Base-by-base conservation (phyloP, 306 rosid genomes). In the Trifolium repens region DNA sequence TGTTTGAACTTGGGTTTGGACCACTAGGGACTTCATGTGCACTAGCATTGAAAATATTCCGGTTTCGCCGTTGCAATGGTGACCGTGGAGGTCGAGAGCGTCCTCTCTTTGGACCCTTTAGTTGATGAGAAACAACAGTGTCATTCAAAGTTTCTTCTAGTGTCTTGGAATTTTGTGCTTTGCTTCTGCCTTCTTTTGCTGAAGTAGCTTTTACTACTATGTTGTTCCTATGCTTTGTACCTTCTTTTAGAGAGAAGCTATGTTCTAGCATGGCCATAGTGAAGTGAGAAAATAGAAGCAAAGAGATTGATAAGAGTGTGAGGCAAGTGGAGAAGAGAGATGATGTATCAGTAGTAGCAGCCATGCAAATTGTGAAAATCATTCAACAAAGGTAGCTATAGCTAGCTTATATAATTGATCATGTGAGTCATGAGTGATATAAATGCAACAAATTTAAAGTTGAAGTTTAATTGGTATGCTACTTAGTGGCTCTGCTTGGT, bases 351-450 rank as follows among this genome's bases (percentile, higher is more conserved):
- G 46, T 7, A 37, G 42, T 7, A 37, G 42, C 13, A 42, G 46
- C 46, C 93, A 91, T 91, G 86, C 87, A 85, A 77, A 49, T 15
- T 49, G 54, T 49, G 9, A 49, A 49, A 49, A 49, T 15, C 54
- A 49, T 15, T 15, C 54, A 42, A 9, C 4, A 42, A 42, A 2
- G 4, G 4, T 40, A 40, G 46, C 46, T 39, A 39, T 39, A 39
- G 43, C 9, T 39, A 7, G 8, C 43, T 39, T 39, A 39, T 8
- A 39, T 7, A 39, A 39, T 39, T 8, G 43, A 7, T 39, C 2
- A 7, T 8, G 43, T 40, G 44, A 40, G 44, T 40, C 7, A 40
- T 30, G 34, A 30, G 4, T 30, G 44, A 8, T 40, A 40, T 40
- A 40, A 8, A 2, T 40, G 44, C 9, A 40, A 40, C 44, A 40